phyloP scores from a whole-genome alignment of 805 yeast species.

The Lachancea nothofagi region DNA sequence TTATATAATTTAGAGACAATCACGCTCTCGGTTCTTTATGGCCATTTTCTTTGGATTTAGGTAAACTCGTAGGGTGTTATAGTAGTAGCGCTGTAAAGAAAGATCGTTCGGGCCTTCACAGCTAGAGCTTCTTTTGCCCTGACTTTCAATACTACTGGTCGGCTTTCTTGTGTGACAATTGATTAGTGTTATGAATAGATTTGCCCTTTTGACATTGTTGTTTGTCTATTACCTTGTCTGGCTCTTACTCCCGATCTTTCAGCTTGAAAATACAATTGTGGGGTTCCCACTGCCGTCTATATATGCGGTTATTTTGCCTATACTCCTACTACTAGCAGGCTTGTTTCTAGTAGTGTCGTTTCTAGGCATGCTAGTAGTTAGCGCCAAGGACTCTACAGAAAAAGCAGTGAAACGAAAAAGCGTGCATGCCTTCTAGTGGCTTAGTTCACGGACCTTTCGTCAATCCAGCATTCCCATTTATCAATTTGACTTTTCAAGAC shows the following conservation, averaged over 20 bases:
- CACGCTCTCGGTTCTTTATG: too few relatives aligned
- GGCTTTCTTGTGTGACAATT: too few relatives aligned
- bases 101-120: too few relatives aligned
- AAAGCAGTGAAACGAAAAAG: background rate
- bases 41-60: too few relatives aligned
- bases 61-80: too few relatives aligned
- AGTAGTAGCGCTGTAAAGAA: too few relatives aligned
- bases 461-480: constrained; percentile 74
- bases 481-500: constrained; percentile 50
- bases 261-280: constrained; percentile 15
- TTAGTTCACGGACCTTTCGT: constrained; percentile 60
- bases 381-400: background rate
- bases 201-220: constrained; percentile 17
- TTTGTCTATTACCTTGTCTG: constrained; percentile 28
- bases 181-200: constrained; percentile 31
- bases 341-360: constrained; percentile 27
- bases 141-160: too few relatives aligned
- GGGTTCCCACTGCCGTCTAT: constrained; percentile 29
- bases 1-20: too few relatives aligned
- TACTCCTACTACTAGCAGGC: constrained; percentile 24
- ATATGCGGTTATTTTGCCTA: constrained; percentile 30
- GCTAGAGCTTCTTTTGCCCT: too few relatives aligned
- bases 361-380: constrained; percentile 20
- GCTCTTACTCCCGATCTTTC: constrained; percentile 31
- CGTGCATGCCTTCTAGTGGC: background rate